Evolutionary conservation across 257 asterid genomes (phyloP).

Genomic region (Catharanthus roseus): DNA sequence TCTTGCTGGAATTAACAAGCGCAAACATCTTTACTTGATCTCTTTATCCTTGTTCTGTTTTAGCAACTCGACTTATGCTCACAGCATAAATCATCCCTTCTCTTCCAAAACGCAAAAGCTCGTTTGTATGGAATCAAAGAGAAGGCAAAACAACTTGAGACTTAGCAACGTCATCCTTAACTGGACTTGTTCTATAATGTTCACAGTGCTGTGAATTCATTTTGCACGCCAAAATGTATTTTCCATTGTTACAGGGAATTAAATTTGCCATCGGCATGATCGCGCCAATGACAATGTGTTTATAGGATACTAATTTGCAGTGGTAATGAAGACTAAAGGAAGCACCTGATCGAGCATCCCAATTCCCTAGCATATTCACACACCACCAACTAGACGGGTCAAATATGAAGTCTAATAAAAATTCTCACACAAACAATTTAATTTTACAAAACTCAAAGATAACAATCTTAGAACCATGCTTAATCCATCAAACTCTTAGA

Average conservation of each 20-base stretch:
- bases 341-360: too few relatives aligned
- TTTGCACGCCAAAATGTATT: background rate
- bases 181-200: background rate
- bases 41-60: background rate
- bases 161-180: too few relatives aligned
- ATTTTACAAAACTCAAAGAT: too few relatives aligned
- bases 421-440: too few relatives aligned
- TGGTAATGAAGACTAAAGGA: too few relatives aligned
- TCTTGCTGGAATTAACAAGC: background rate
- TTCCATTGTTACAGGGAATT: background rate
- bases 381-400: too few relatives aligned
- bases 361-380: too few relatives aligned
- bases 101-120: background rate
- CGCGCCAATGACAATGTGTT: background rate
- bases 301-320: too few relatives aligned
- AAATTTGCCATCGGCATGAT: background rate
- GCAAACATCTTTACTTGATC: background rate
- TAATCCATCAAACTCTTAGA: too few relatives aligned
- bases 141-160: too few relatives aligned
- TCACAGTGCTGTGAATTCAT: background rate
- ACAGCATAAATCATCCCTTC: background rate
- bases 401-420: too few relatives aligned
- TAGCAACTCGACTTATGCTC: background rate
- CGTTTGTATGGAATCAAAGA: background rate
- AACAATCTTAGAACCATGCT: too few relatives aligned